Conservation (phyloP, 495 filamentous ascomycete species). For the Aspergillus steynii region DNA sequence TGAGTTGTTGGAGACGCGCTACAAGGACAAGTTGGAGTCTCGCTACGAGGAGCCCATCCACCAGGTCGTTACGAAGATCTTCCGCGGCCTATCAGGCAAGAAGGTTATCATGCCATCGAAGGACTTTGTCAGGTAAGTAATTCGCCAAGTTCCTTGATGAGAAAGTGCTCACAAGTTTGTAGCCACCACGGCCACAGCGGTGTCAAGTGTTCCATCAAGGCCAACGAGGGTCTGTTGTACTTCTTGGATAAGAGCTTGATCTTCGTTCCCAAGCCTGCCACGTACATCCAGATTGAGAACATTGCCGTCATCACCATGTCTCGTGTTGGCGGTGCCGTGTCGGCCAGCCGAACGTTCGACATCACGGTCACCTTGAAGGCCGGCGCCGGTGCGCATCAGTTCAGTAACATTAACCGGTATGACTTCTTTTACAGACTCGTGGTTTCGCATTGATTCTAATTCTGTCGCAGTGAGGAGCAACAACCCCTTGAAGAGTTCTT, state of each 20-base stretch:
- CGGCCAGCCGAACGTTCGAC: conserved; percentile 93
- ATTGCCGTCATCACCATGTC: conserved; percentile 90
- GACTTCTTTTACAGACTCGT: conserved; percentile 16
- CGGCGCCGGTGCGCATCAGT: conserved; percentile 79
- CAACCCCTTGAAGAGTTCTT: conserved; percentile 95
- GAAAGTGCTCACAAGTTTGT: conserved; percentile 10
- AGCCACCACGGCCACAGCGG: conserved; percentile 91
- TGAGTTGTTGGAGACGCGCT: conserved; percentile 72
- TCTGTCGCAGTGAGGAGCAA: conserved; percentile 73
- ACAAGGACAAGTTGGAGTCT: conserved; percentile 80
- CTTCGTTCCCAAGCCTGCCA: conserved; percentile 97
- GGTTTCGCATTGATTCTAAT: conserved; percentile 17
- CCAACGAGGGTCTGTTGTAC: conserved; percentile 95
- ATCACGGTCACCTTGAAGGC: conserved; percentile 87
- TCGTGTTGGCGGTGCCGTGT: conserved; percentile 89
- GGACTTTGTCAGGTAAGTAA: conserved; percentile 72
- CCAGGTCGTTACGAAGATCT: conserved; percentile 88
- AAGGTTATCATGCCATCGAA: conserved; percentile 91
- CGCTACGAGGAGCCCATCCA: conserved; percentile 92
- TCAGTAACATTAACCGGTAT: conserved; percentile 97
- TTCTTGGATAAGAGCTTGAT: conserved; percentile 98
- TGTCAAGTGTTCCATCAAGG: conserved; percentile 99
- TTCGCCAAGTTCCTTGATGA: not conserved
- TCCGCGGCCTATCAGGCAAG: conserved; percentile 90
- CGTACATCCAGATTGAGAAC: conserved; percentile 92